These are phyloP conservation scores for Aspergillus incahuasiensis DNA, from an alignment of 495 filamentous ascomycete genomes.

Conservation along the genomic window DNA sequence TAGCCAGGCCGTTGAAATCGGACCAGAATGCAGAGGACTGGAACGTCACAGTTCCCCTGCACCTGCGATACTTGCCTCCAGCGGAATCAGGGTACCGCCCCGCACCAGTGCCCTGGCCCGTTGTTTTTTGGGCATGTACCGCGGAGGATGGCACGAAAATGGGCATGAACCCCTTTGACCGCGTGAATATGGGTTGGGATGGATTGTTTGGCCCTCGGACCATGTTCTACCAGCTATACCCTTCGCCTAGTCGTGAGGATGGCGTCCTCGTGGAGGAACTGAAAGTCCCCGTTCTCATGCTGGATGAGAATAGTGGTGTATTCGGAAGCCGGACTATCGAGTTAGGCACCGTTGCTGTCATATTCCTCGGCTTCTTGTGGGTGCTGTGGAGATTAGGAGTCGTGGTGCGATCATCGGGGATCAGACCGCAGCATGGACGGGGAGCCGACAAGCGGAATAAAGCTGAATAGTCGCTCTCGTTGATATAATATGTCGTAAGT, in stretches of 20 bases:
- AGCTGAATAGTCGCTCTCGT: conserved; percentile 9
- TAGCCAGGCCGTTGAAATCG: conserved; percentile 45
- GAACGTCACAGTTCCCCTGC: conserved; percentile 77
- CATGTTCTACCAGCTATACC: conserved; percentile 80
- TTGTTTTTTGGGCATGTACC: conserved; percentile 90
- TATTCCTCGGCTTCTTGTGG: conserved; percentile 72
- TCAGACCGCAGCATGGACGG: conserved; percentile 3
- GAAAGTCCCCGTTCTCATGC: conserved; percentile 66
- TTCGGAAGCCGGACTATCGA: conserved; percentile 57
- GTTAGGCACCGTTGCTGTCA: conserved; percentile 61
- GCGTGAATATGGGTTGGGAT: conserved; percentile 79
- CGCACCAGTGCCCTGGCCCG: conserved; percentile 60
- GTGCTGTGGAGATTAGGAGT: conserved; percentile 60
- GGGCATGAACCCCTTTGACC: conserved; percentile 79
- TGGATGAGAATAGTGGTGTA: conserved; percentile 37
- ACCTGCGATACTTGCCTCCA: conserved; percentile 77
- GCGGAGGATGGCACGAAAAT: conserved; percentile 70
- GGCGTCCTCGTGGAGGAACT: conserved; percentile 53
- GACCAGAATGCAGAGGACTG: conserved; percentile 37
- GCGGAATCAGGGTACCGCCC: conserved; percentile 45
- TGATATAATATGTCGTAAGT: not conserved
- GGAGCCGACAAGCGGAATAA: conserved; percentile 27
- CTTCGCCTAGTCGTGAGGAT: conserved; percentile 35
- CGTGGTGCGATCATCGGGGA: conserved; percentile 30
- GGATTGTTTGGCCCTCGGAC: conserved; percentile 73